Base-by-base conservation (phyloP, 2,329 filamentous ascomycete species). In the Ophiocordyceps robertsii region DNA sequence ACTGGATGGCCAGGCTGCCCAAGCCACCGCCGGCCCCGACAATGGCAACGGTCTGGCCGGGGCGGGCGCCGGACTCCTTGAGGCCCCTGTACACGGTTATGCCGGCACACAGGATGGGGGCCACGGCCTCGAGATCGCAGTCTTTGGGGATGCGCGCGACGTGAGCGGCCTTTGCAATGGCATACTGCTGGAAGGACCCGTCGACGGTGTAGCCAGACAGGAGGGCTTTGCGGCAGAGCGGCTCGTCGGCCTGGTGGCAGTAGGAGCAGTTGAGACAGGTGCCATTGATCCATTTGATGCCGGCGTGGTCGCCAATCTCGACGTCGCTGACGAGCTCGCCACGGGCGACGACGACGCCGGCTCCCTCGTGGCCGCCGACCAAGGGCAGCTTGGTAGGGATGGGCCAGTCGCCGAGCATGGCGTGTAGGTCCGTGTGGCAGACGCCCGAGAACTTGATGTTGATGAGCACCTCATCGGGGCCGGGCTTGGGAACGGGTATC, bases 151-250 rank as follows among this genome's bases (percentile, higher is more conserved):
- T 82, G 51, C 82, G 79, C 27, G 87, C 85, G 14, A 92, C 79
- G 62, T 94, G 85, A 16, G 82, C 77, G 14, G 87, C 88, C 64
- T 94, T 93, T 52, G 80, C 88, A 51, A 95, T 77, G 61, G 76
- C 78, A 68, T 94, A 95, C 69, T 95, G 80, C 70, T 95, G 89
- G 75, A 95, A 95, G 36, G 81, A 80, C 29, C 89, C 89, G 60
- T 95, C 85, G 58, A 95, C 87, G 5, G 86, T 93, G 73, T 93
- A 95, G 44, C 90, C 90, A 1, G 87, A 93, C 35, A 95, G 75
- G 31, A 74, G 67, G 24, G 84, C 77, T 46, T 84, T 69, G 14
- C 73, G 63, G 68, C 90, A 96, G 6, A 95, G 80, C 3, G 86
- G 82, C 67, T 95, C 89, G 53, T 94, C 84, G 39, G 76, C 63